Evolutionary conservation across 2,329 filamentous ascomycete genomes (phyloP).

Genomic region (Knoxdaviesia proteae): DNA sequence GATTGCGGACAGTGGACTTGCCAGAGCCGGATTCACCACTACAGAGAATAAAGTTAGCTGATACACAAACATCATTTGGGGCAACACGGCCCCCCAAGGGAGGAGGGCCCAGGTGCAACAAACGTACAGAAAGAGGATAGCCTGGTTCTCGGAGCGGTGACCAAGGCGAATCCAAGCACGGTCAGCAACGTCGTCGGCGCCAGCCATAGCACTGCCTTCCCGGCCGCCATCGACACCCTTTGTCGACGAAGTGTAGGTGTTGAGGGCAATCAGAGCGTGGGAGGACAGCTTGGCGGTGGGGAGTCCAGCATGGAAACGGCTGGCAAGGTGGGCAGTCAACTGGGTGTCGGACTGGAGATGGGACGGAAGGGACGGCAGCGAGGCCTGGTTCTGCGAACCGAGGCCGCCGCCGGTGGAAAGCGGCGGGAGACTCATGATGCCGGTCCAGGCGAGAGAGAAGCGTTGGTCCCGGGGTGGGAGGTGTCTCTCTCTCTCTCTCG

Average conservation of each 20-base stretch:
- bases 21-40: slow-evolving; percentile 92
- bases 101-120: background rate
- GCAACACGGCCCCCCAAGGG: background rate
- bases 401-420: slow-evolving; percentile 11
- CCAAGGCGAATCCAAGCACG: slow-evolving; percentile 72
- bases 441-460: slow-evolving; percentile 1
- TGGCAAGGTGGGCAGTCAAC: slow-evolving; percentile 63
- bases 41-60: slow-evolving; percentile 5
- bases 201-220: slow-evolving; percentile 79
- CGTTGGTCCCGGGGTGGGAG: background rate
- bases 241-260: slow-evolving; percentile 79
- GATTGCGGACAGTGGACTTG: slow-evolving; percentile 84
- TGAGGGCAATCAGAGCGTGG: slow-evolving; percentile 76
- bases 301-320: slow-evolving; percentile 76
- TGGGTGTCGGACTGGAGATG: slow-evolving; percentile 64
- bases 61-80: background rate
- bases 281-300: slow-evolving; percentile 80
- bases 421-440: slow-evolving; percentile 37
- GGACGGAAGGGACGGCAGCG: slow-evolving; percentile 68
- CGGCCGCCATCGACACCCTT: slow-evolving; percentile 80
- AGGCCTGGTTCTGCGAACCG: slow-evolving; percentile 59
- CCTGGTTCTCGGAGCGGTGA: slow-evolving; percentile 79
- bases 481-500: background rate
- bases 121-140: slow-evolving; percentile 75
- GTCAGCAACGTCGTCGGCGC: slow-evolving; percentile 78